A percentile compares a stretch with the other conserved stretches of the same genome.
Evolutionary conservation across 2,329 filamentous ascomycete species (phyloP).

Genomic region (Daldinia sp.): DNA sequence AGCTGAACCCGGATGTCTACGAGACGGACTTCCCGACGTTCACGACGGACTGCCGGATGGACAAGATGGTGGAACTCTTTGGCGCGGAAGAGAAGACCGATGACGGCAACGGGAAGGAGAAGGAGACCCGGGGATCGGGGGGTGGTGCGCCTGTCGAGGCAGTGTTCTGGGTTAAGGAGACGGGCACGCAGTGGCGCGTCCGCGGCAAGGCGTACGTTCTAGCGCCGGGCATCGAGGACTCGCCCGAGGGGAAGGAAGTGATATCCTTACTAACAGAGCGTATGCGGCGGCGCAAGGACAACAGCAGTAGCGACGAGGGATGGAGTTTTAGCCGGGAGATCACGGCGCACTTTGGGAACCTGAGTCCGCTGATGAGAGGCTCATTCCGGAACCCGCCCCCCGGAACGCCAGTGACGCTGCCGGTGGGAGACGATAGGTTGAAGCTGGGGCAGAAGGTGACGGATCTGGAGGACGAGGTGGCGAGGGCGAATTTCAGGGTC

Average conservation of each 20-base stretch:
- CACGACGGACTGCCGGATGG: constrained; percentile 90
- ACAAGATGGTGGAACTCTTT: constrained; percentile 81
- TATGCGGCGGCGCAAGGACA: constrained; percentile 69
- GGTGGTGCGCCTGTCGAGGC: constrained; percentile 82
- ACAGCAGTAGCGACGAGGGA: constrained; percentile 50
- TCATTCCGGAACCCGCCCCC: constrained; percentile 79
- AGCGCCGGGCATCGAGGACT: constrained; percentile 69
- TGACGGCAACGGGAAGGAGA: constrained; percentile 37
- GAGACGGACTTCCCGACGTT: constrained; percentile 84
- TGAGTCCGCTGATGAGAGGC: constrained; percentile 83
- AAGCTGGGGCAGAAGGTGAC: constrained; percentile 73
- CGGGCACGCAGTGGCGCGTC: constrained; percentile 85
- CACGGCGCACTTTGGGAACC: constrained; percentile 89
- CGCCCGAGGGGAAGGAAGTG: constrained; percentile 67
- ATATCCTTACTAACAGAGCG: constrained; percentile 70
- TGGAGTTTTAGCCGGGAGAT: constrained; percentile 88
- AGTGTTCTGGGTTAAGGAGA: constrained; percentile 73
- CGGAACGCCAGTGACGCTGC: constrained; percentile 68
- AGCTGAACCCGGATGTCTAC: constrained; percentile 76
- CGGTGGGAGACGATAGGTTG: constrained; percentile 57
- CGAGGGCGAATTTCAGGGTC: constrained; percentile 82
- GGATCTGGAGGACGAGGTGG: constrained; percentile 76
- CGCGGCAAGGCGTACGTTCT: constrained; percentile 82
- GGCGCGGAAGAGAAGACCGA: constrained; percentile 56
- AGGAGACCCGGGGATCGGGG: constrained; percentile 59